A percentile compares a stretch with the other conserved stretches of the same genome.
Conservation (phyloP, 1,139 yeast species). For the Kodamaea plutei region DNA sequence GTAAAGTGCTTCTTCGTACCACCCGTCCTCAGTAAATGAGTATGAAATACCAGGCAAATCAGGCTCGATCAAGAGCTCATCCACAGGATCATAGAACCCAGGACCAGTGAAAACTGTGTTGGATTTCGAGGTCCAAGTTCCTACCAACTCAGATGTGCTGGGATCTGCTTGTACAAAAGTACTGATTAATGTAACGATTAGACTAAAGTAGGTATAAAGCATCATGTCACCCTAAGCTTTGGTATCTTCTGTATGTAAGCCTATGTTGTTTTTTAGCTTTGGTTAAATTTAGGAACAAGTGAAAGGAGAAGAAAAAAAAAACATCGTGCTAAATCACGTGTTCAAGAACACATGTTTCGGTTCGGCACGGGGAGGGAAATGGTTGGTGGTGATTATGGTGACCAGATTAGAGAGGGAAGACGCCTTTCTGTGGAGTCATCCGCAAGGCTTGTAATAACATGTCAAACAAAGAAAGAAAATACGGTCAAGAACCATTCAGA, state of each 20-base stretch:
- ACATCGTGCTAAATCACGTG: too few species aligned
- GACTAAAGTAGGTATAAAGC: constrained; percentile 2
- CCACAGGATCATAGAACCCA: constrained; percentile 92
- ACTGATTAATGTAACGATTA: constrained; percentile 1
- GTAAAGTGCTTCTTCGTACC: constrained; percentile 84
- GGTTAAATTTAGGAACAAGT: neutral
- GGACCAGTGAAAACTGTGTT: constrained; percentile 96
- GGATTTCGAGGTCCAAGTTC: constrained; percentile 96
- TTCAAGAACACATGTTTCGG: too few species aligned
- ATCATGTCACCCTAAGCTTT: too few species aligned
- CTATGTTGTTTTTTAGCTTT: neutral
- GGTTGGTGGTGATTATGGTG: too few species aligned
- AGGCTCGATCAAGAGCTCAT: constrained; percentile 90
- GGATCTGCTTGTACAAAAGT: constrained; percentile 12
- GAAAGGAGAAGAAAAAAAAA: too few species aligned
- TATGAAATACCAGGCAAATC: constrained; percentile 91
- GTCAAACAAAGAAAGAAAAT: too few species aligned
- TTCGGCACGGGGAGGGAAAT: too few species aligned
- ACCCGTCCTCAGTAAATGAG: constrained; percentile 90
- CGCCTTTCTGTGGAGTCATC: too few species aligned
- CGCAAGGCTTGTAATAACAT: too few species aligned
- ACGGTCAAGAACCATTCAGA: too few species aligned
- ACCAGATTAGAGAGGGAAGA: too few species aligned
- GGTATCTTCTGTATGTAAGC: neutral
- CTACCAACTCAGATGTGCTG: constrained; percentile 47